Base-by-base conservation (phyloP, 805 yeast species). In the Allodekkera sacchari region DNA sequence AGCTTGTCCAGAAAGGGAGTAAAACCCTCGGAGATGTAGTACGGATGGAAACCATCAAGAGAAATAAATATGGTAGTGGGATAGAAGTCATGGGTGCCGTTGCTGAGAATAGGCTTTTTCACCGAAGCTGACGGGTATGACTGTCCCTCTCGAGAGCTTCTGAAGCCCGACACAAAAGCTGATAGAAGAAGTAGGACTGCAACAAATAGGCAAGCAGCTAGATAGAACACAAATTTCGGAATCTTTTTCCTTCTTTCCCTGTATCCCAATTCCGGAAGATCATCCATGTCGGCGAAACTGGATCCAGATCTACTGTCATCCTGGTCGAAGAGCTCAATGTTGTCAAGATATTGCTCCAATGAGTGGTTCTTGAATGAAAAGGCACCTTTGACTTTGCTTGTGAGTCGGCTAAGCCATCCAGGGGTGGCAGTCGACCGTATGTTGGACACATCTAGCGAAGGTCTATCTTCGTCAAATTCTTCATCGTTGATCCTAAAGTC, bases 1-100 rank as follows among this genome's bases (percentile, higher is more conserved):
- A 88, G 52, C 7, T 63, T 54, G 47, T 81, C 77, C 50, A 88
- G 48, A 22, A 73, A 62, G 1, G 97, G 97, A 0, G 96, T 88
- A 19, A 66, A 47, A 13, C 63, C 57, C 5, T 68, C 44, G 3
- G 78, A 74, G 9, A 88, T 71, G 50, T 85, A 82, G 47, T 83
- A 89, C 3, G 96, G 96, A 48, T 88, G 94, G 53, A 88, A 81
- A 7, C 95, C 96, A 52, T 84, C 95, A 18, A 89, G 54, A 1
- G 95, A 84, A 2, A 88, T 63, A 28, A 87, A 50, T 2, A 88
- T 57, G 2, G 96, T 88, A 7, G 94, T 75, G n/a, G 92, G 83
- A 45, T 77, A 62, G 53, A 77, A 83, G 3, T 60, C 60, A 39
- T 71, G 75, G 0, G 94, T 79, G 2, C 84, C 81, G 50, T 84